phyloP scores from a whole-genome alignment of 768 basidiomycete species.

The Russula dissimulans region DNA sequence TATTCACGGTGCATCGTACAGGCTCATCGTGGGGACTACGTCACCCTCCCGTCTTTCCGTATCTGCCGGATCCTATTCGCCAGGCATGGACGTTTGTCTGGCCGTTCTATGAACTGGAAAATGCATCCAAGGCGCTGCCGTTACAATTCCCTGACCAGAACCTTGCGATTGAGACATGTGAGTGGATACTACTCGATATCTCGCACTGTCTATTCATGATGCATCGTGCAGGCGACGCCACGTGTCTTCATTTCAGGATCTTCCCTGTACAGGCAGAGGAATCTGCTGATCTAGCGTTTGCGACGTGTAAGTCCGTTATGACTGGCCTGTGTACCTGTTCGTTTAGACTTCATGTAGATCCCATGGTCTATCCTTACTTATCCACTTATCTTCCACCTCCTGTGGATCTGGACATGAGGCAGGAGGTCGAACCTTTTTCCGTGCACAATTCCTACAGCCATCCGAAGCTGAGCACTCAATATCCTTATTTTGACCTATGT shows the following conservation, averaged over 20 bases:
- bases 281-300: background rate
- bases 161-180: conserved; percentile 24
- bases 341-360: conserved; percentile 12
- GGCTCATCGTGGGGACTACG: conserved; percentile 12
- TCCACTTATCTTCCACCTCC: background rate
- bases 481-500: conserved; percentile 12
- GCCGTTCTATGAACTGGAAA: conserved; percentile 8
- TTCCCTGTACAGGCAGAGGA: background rate
- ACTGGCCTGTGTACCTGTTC: background rate
- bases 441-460: conserved; percentile 16
- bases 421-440: conserved; percentile 16
- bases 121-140: background rate
- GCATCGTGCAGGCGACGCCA: conserved; percentile 17
- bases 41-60: conserved; percentile 9
- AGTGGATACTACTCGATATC: conserved; percentile 14
- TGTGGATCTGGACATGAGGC: background rate
- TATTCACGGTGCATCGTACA: background rate
- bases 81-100: conserved; percentile 16
- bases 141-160: conserved; percentile 13
- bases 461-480: conserved; percentile 2
- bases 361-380: conserved; percentile 8
- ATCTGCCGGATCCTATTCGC: background rate
- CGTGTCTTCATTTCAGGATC: background rate
- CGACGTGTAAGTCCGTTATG: conserved; percentile 4
- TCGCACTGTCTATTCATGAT: conserved; percentile 1